Evolutionary conservation across 23 red algal species (phyloP).

Genomic region (Agarophyton chilense): DNA sequence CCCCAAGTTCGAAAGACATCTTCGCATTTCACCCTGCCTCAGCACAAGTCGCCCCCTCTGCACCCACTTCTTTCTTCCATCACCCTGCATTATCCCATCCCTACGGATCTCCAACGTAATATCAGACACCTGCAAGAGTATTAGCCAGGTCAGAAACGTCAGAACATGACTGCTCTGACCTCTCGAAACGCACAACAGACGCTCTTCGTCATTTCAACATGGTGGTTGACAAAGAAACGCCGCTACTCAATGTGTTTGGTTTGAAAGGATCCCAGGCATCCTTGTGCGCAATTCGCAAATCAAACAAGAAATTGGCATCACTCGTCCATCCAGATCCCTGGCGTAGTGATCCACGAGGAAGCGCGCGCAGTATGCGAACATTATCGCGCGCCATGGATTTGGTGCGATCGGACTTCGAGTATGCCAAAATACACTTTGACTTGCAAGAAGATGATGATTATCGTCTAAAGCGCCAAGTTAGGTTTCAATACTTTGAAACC

Average conservation of each 20-base stretch:
- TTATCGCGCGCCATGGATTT: neutral
- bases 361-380: neutral
- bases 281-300: neutral
- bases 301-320: neutral
- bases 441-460: neutral
- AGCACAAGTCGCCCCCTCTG: too few relatives aligned
- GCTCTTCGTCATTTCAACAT: slow-evolving; percentile 8
- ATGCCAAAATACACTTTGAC: neutral
- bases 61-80: too few relatives aligned
- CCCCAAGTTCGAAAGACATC: neutral
- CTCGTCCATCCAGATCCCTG: neutral
- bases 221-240: neutral
- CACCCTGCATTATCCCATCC: too few relatives aligned
- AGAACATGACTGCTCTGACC: neutral
- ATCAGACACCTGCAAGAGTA: too few relatives aligned
- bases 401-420: neutral
- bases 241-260: neutral
- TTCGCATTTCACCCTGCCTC: neutral
- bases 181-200: neutral
- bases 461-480: neutral
- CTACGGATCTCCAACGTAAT: too few relatives aligned
- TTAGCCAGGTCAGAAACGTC: neutral
- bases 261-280: neutral
- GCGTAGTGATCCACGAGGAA: neutral
- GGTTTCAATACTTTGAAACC: neutral